Evolutionary conservation across 1,284 basidiomycete genomes (phyloP).

Genomic region (Trichosporon asahii): DNA sequence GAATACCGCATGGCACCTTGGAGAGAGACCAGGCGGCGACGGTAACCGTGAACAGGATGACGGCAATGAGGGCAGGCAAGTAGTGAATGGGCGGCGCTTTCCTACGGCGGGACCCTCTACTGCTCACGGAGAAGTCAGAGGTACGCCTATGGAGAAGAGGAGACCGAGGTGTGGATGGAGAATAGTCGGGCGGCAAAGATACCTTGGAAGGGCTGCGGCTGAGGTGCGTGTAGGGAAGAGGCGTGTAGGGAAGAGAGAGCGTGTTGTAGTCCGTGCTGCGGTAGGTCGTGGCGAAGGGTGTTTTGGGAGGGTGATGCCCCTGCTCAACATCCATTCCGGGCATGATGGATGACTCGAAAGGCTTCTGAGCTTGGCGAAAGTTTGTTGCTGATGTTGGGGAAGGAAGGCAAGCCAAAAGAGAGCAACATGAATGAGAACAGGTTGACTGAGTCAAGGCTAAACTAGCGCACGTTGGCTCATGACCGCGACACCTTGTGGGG

Average conservation of each 20-base stretch:
- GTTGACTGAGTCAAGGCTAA: neutral
- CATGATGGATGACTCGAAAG: neutral
- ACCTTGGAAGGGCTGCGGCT: neutral
- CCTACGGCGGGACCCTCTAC: neutral
- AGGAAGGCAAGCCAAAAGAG: neutral
- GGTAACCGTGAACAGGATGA: neutral
- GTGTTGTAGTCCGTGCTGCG: neutral
- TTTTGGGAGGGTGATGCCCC: neutral
- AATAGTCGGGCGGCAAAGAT: neutral
- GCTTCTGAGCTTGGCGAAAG: neutral
- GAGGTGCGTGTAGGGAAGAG: neutral
- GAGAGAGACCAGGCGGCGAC: neutral
- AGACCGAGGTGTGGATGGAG: neutral
- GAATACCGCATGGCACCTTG: neutral
- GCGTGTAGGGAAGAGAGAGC: slow-evolving; percentile 1
- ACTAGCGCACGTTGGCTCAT: neutral
- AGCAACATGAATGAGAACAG: neutral
- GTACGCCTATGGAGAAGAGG: neutral
- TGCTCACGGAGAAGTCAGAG: neutral
- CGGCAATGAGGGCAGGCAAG: neutral
- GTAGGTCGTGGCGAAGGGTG: neutral
- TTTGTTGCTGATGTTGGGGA: neutral
- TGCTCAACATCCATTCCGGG: neutral
- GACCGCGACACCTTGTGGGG: neutral
- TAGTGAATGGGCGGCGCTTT: slow-evolving; percentile 2